A percentile compares a stretch with the other conserved stretches of the same genome.
phyloP scores from a whole-genome alignment of 2,329 filamentous ascomycete species.

The Chrysoporthe austroafricana region DNA sequence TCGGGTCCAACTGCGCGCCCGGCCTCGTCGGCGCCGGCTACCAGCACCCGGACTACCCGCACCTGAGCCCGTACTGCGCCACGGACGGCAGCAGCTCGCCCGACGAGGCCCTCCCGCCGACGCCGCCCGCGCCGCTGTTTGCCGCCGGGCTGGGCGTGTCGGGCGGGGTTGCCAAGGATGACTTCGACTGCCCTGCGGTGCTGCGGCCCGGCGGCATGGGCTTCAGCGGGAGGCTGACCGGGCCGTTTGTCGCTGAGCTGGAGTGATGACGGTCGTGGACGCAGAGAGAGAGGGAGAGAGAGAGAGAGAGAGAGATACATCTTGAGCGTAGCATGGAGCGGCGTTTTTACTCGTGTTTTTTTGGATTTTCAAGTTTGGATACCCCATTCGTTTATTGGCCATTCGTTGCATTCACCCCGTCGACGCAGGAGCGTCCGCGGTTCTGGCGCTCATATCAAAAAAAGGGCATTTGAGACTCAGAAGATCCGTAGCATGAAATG shows the following conservation, averaged over 20 bases:
- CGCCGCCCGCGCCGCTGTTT: conserved; percentile 21
- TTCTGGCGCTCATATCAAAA: no score
- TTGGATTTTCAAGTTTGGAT: not conserved
- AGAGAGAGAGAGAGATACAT: not conserved
- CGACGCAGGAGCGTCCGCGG: no score
- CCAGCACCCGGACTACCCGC: conserved; percentile 35
- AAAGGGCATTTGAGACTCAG: not conserved
- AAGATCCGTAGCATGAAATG: not conserved
- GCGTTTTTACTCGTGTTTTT: not conserved
- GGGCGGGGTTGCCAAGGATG: not conserved
- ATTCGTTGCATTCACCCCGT: not conserved
- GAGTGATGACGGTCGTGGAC: conserved; percentile 14
- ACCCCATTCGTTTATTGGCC: not conserved
- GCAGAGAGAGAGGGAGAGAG: not conserved
- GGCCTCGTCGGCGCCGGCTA: not conserved
- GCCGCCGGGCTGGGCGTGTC: conserved; percentile 23
- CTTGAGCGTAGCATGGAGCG: not conserved
- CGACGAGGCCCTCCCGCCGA: conserved; percentile 22
- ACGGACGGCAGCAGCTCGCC: conserved; percentile 12
- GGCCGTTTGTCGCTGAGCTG: conserved; percentile 24
- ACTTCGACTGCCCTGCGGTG: conserved; percentile 10
- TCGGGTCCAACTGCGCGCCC: conserved; percentile 6
- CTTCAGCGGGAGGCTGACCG: conserved; percentile 11
- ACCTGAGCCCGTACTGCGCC: conserved; percentile 35
- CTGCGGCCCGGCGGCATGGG: conserved; percentile 12